Evolutionary conservation across 441 rosid genomes (phyloP).

Genomic region (Hura crepitans): DNA sequence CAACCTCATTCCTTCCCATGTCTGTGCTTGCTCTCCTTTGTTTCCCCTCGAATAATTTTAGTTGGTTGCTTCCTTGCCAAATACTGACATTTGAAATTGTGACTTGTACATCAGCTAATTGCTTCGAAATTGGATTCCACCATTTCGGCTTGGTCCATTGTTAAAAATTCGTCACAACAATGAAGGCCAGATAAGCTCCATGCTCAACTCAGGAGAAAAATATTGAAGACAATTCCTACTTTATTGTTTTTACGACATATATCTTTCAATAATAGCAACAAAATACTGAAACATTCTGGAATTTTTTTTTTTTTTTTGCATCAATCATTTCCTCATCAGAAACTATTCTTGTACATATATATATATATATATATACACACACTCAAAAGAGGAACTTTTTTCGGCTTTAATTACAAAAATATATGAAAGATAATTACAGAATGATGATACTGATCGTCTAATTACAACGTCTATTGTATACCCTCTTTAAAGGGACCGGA

Average conservation of each 20-base stretch:
- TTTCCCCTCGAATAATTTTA: no score
- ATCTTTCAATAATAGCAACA: neutral
- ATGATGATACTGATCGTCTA: neutral
- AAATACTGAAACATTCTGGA: neutral
- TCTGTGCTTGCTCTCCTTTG: no score
- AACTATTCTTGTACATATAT: neutral
- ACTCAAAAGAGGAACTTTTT: neutral
- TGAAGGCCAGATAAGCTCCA: no score
- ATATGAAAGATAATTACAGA: neutral
- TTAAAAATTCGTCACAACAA: neutral
- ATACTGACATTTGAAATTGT: no score
- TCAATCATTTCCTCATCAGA: neutral
- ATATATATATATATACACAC: conserved; percentile 26
- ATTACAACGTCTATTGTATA: conserved; percentile 21
- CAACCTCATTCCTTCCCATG: no score
- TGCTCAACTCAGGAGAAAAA: neutral
- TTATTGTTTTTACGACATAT: neutral
- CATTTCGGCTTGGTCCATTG: neutral
- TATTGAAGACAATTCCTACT: no score
- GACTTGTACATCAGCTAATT: no score
- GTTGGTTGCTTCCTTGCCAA: no score
- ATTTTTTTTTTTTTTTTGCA: neutral
- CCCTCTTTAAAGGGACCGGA: conserved; percentile 87
- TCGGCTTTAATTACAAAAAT: neutral
- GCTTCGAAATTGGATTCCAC: no score